Evolutionary conservation across 768 basidiomycete genomes (phyloP), one percentile per base, ranked within the genome.

Genomic region (Gymnopilus dilepis): DNA sequence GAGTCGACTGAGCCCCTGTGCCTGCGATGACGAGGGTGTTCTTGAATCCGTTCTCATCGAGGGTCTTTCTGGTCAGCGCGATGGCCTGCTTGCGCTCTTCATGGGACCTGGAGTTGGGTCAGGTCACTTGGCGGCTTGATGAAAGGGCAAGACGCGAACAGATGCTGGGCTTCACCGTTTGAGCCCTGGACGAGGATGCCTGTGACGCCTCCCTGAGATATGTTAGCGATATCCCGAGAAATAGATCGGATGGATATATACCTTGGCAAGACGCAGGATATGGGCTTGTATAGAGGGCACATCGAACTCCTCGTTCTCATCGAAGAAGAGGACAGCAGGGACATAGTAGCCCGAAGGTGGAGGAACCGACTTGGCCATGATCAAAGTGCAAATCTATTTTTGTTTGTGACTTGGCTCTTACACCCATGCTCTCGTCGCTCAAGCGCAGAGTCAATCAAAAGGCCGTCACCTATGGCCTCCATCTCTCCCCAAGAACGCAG

Each of bases 1-100:
- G 80, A 0, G 91, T 88, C 1, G 91, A 92, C 62, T 87, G 90
- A 1, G 89, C 90, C 1, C 94, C 94, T 4, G 92, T 94, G 1
- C 94, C 94, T 5, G 90, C 94, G 61, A 95, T 86, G 42, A 95
- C 82, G 13, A 89, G 73, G 40, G 87, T 82, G 40, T 89, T 76
- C 50, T 82, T 72, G 73, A 90, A 91, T 2, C 90, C 90, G 62
- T 88, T 86, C 56, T 84, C 79, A 70, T 94, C 86, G 11, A 95
- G 81, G 1, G 90, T 92, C 56, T 86, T 73, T 22, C 92, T 82
- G 0, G 91, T 90, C 40, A 90, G 71, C 19, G 74, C 70, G 65
- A 94, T 91, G 9, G 85, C 82, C 17, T 77, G 71, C 63, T 84
- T 86, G 57, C 90, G 84, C 70, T 92, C 91, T 0, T 87, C 85